Evolutionary conservation across 1,139 yeast species (phyloP).

Genomic region (Yamadazyma triangularis): DNA sequence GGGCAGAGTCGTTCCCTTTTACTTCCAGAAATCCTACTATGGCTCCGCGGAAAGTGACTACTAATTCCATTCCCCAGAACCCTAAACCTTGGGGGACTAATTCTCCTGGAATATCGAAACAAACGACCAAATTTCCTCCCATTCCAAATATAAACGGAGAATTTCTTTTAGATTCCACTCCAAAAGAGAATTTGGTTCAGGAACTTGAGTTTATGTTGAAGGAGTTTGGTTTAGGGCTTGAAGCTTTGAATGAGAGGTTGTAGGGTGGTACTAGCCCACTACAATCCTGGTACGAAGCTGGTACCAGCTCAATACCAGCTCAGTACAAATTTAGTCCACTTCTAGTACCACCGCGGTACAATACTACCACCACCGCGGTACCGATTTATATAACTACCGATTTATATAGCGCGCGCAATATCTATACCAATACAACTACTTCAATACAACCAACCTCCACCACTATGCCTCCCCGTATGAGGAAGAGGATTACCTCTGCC

Average conservation of each 20-base stretch:
- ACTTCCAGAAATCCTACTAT: slow-evolving; percentile 4
- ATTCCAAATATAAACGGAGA: slow-evolving; percentile 37
- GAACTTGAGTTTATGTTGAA: slow-evolving; percentile 40
- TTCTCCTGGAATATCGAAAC: slow-evolving; percentile 3
- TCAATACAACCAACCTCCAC: too few species aligned
- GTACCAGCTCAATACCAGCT: too few species aligned
- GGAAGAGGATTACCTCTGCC: slow-evolving; percentile 46
- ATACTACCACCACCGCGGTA: too few species aligned
- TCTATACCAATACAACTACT: too few species aligned
- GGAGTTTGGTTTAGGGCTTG: slow-evolving; percentile 38
- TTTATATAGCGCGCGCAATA: too few species aligned
- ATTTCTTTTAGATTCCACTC: slow-evolving; percentile 34
- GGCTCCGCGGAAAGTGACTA: slow-evolving; percentile 11
- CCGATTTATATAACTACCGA: too few species aligned
- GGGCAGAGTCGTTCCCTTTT: slow-evolving; percentile 14
- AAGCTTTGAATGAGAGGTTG: slow-evolving; percentile 38
- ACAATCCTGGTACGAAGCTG: too few species aligned
- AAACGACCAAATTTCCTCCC: slow-evolving; percentile 25
- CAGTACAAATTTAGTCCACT: too few species aligned
- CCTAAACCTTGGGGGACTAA: slow-evolving; percentile 10
- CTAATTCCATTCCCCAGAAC: slow-evolving; percentile 7
- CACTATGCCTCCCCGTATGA: slow-evolving; percentile 41
- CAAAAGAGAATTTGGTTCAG: slow-evolving; percentile 29
- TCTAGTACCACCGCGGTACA: too few species aligned
- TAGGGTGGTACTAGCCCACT: too few species aligned